Evolutionary conservation across 345 rosid species (phyloP).

Genomic region (Heritiera fomes): DNA sequence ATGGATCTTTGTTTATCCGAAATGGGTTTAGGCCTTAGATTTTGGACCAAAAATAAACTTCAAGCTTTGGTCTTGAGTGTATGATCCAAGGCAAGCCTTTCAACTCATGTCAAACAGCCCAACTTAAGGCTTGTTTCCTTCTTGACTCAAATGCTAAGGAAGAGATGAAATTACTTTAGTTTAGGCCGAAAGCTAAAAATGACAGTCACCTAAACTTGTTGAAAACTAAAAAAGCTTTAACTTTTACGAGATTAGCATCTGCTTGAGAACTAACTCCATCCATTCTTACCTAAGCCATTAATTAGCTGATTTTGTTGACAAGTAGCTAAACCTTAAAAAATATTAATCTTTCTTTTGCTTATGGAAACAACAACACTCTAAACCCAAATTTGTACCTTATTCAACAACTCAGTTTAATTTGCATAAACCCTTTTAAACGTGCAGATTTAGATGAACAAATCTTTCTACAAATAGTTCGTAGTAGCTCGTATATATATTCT

Average conservation of each 20-base stretch:
- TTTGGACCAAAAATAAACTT: no score
- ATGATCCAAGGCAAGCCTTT: no score
- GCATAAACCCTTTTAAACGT: not conserved
- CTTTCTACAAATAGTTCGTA: no score
- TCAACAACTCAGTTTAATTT: not conserved
- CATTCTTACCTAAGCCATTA: slow-evolving; percentile 19
- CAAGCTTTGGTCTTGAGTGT: no score
- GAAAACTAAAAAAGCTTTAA: no score
- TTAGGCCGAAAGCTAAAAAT: not conserved
- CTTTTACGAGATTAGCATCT: not conserved
- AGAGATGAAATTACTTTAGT: not conserved
- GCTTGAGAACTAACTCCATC: not conserved
- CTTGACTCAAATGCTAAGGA: not conserved
- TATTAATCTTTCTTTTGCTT: not conserved
- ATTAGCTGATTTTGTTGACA: slow-evolving; percentile 10
- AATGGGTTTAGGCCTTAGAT: no score
- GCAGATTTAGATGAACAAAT: no score
- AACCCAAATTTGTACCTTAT: not conserved
- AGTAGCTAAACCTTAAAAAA: not conserved
- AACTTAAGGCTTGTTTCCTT: not conserved
- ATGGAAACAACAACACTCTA: not conserved
- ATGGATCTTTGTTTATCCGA: no score
- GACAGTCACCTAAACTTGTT: not conserved
- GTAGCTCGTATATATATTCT: no score
- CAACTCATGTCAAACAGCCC: not conserved